Evolutionary conservation across 225 moss, liverwort and hornwort genomes (phyloP), one percentile per base, ranked within the genome.

Genomic region (Physcomitrium patens): DNA sequence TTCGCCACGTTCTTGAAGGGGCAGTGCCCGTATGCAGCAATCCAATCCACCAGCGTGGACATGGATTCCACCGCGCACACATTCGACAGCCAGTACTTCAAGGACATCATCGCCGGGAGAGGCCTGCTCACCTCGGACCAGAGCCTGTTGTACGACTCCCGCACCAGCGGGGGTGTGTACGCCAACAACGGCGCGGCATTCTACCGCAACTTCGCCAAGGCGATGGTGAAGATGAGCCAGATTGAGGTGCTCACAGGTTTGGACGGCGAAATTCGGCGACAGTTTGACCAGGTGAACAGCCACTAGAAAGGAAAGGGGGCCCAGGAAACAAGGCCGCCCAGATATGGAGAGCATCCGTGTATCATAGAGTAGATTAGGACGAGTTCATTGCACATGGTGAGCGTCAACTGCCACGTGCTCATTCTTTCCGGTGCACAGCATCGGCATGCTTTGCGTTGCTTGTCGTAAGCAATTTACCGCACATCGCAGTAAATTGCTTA

Each of bases 61-160:
- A 12, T 83, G 20, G 83, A 83, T 74, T 61, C 64, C 7, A 65
- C 65, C 46, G 48, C 83, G 10, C 42, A 27, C 17, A 75, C 27
- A 37, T 75, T 83, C 45, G 83, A 83, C 70, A 0, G 62, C 23
- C 63, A 68, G 60, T 83, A 83, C 70, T 78, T 58, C 60, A 57
- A 48, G 49, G 65, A 72, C 67, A 78, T 78, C 72, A 78, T 78
- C 44, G 23, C 23, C 49, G 8, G 12, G 22, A 16, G 59, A 0
- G 78, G 67, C 12, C 79, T 79, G 26, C 74, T 74, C 12, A 79
- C 79, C 10, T 75, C 80, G 5, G 75, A 75, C 28, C 64, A 69
- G 42, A 65, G 63, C 46, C 22, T 80, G 47, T 69, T 74, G n/a
- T 2, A 31, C 3, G 56, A 80, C 16, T 45, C 44, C 8, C 55